phyloP scores from a whole-genome alignment of 768 basidiomycete genomes.

The Leccinum variicolor region DNA sequence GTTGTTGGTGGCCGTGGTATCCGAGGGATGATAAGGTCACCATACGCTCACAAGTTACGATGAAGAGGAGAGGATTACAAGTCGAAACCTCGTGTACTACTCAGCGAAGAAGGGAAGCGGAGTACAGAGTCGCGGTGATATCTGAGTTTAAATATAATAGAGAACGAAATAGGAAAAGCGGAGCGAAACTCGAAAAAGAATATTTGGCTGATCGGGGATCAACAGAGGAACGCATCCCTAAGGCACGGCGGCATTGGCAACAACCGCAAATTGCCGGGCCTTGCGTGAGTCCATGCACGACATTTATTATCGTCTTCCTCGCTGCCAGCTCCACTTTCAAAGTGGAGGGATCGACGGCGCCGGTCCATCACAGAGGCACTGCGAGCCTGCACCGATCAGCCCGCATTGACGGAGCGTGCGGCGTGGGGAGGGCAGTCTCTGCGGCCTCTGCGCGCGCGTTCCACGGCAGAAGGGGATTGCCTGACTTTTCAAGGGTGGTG shows the following conservation, averaged over 20 bases:
- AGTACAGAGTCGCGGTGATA: conserved; percentile 24
- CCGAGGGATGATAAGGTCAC: conserved; percentile 7
- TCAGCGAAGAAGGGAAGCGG: conserved; percentile 20
- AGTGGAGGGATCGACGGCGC: neutral
- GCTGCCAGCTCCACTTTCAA: neutral
- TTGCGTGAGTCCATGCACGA: conserved; percentile 3
- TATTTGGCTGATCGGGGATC: conserved; percentile 60
- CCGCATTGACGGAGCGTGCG: neutral
- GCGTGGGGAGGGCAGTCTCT: neutral
- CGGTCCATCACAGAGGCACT: neutral
- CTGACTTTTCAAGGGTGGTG: conserved; percentile 7
- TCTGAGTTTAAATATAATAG: conserved; percentile 20
- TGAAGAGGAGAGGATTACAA: neutral
- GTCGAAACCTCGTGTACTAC: neutral
- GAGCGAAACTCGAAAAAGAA: conserved; percentile 33
- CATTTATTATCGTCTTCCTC: neutral
- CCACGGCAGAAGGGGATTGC: conserved; percentile 19
- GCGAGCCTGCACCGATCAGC: neutral
- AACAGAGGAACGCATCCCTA: conserved; percentile 39
- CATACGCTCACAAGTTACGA: neutral
- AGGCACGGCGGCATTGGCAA: conserved; percentile 29
- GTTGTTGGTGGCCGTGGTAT: conserved; percentile 13
- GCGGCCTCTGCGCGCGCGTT: neutral
- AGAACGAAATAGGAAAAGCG: conserved; percentile 21
- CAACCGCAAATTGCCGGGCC: conserved; percentile 30